Base-by-base conservation (phyloP, 805 yeast genomes). In the Cyberlindnera suaveolens region DNA sequence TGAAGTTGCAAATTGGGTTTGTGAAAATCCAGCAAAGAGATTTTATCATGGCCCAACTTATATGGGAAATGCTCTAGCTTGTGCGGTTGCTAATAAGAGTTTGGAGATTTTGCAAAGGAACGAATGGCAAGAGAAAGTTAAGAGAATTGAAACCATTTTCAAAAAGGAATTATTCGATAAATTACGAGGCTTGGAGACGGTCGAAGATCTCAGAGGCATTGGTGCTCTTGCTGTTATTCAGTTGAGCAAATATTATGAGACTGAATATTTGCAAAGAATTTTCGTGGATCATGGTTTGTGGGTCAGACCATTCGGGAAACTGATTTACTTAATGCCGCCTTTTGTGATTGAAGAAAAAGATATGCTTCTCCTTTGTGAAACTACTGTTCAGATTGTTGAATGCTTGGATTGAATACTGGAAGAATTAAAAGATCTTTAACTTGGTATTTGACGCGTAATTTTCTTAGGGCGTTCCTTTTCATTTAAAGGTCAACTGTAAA, bases 31-130 rank as follows among this genome's bases (percentile, higher is more conserved):
- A 15, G 13, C 36, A 17, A 38, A 32, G 32, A 31, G 36, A n/a
- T 38, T 38, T 31, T 38, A 31, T 31, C 41, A 38, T 26, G 41
- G 41, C 9, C 41, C 41, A 10, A 38, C 41, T 9, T 38, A 38
- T 18, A 38, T 38, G 41, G 41, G 31, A 23, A 29, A 38, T 23
- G 41, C 41, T 3, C 23, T 38, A 11, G 41, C 41, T 6, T 38
- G 41, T 32, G 41, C 41, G 5, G 41, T 38, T n/a, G 41, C 36
- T 27, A 38, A 31, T 26, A 38, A 38, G 36, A 31, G 36, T 15
- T 23, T 38, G 26, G 41, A 38, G 36, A 38, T 38, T 11, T 15
- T 38, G 10, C 34, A 26, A 9, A 31, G 41, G 9, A 18, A 32
- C 36, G 31, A 32, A 15, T 38, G 41, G 41, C 30, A 38, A 11